Evolutionary conservation across 2,329 filamentous ascomycete species (phyloP).

Genomic region (Trichoderma breve): DNA sequence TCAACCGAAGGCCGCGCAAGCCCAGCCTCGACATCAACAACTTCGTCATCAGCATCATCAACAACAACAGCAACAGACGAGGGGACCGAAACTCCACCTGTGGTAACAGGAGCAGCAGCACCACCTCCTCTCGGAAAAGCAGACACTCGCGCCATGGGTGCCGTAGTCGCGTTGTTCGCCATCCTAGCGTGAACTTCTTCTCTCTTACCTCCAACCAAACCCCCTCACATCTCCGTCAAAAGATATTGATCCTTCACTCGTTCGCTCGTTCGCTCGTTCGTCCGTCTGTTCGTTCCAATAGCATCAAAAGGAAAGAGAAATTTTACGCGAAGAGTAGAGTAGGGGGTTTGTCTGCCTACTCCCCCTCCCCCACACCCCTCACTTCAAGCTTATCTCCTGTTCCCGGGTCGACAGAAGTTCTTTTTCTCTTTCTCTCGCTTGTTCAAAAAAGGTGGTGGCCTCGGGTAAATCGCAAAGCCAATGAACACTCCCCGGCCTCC

Average conservation of each 20-base stretch:
- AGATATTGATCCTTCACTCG: neutral
- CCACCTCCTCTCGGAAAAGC: neutral
- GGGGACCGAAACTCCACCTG: neutral
- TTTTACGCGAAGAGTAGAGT: neutral
- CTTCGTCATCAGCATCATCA: neutral
- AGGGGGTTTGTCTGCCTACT: neutral
- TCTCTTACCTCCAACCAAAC: neutral
- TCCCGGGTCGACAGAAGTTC: neutral
- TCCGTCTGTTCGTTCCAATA: neutral
- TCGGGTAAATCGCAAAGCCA: neutral
- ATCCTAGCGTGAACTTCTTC: neutral
- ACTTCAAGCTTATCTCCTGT: neutral
- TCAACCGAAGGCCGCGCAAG: neutral
- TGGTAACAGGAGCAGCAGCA: slow-evolving; percentile 14
- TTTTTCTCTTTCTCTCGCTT: neutral
- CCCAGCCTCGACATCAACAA: neutral
- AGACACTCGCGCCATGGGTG: neutral
- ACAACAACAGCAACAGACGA: neutral
- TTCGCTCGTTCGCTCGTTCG: neutral
- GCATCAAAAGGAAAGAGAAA: neutral
- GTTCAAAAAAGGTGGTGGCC: neutral
- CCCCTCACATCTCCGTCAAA: neutral
- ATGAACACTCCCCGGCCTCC: neutral
- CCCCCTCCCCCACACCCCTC: neutral
- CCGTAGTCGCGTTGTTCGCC: neutral